Conservation (phyloP, 2,329 filamentous ascomycete genomes). For the Fusarium coffeatum region DNA sequence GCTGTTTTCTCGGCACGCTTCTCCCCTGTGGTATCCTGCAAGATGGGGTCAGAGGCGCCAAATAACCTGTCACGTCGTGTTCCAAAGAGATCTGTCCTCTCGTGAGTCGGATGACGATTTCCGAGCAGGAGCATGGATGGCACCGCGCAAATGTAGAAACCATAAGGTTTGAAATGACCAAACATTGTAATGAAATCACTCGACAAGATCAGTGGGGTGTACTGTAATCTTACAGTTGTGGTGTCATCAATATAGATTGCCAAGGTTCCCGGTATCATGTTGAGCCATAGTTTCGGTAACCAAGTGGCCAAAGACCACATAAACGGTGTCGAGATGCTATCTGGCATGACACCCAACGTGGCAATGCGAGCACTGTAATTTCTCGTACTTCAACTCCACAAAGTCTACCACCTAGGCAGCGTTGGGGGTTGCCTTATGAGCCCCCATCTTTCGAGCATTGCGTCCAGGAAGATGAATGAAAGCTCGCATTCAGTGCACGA, state of each 20-base stretch:
- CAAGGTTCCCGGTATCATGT: slow-evolving; percentile 8
- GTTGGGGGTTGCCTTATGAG: slow-evolving; percentile 2
- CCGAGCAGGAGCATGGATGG: slow-evolving; percentile 14
- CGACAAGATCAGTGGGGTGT: slow-evolving; percentile 7
- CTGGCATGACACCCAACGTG: not conserved
- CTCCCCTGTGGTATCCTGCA: slow-evolving; percentile 23
- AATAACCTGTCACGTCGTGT: slow-evolving; percentile 1
- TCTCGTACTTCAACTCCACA: slow-evolving; percentile 19
- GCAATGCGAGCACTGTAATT: slow-evolving; percentile 17
- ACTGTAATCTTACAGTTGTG: not conserved
- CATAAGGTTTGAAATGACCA: not conserved
- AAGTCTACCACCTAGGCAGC: slow-evolving; percentile 12
- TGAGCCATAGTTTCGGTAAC: slow-evolving; percentile 26
- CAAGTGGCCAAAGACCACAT: not conserved
- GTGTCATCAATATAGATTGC: slow-evolving; percentile 19
- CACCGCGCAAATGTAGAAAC: slow-evolving; percentile 8
- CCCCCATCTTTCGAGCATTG: not conserved
- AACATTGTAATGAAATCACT: slow-evolving; percentile 1
- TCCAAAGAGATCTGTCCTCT: slow-evolving; percentile 10
- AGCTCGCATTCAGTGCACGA: slow-evolving; percentile 11
- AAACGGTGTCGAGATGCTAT: slow-evolving; percentile 9
- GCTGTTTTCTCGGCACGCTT: slow-evolving; percentile 34
- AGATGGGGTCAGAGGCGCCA: slow-evolving; percentile 24
- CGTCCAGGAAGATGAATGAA: slow-evolving; percentile 3
- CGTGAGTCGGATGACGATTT: not conserved